These are phyloP conservation scores for Asterochloris sp. DNA, from an alignment of 139 green algal species.

Conservation along the genomic window DNA sequence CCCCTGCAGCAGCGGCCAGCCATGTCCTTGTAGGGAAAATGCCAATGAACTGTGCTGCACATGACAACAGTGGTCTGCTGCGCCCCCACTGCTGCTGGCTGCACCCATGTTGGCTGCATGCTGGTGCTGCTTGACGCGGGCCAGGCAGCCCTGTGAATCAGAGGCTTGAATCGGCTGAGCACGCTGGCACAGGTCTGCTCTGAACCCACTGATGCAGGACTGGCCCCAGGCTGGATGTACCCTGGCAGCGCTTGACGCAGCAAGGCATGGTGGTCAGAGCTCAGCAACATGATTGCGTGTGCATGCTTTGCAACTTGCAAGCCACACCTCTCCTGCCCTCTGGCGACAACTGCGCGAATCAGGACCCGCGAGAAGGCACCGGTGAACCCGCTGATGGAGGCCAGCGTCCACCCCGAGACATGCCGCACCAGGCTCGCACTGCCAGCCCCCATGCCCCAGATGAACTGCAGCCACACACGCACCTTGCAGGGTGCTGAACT, in stretches of 20 bases:
- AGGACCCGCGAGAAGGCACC: slow-evolving; percentile 37
- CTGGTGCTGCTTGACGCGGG: neutral
- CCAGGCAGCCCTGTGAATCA: neutral
- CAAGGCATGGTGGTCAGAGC: too few species aligned
- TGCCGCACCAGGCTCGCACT: slow-evolving; percentile 51
- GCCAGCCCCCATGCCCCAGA: slow-evolving; percentile 53
- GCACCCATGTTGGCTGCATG: neutral
- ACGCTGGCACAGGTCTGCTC: too few species aligned
- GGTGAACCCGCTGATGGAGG: slow-evolving; percentile 49
- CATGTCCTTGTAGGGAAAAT: too few species aligned
- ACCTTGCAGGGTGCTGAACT: neutral
- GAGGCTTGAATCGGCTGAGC: too few species aligned
- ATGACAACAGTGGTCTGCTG: too few species aligned
- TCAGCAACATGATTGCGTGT: too few species aligned
- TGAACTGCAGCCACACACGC: slow-evolving; percentile 29
- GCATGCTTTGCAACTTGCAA: too few species aligned
- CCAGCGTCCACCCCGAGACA: slow-evolving; percentile 57
- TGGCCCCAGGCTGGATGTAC: too few species aligned
- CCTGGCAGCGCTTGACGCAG: too few species aligned
- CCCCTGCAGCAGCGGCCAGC: slow-evolving; percentile 13
- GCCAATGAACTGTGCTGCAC: too few species aligned
- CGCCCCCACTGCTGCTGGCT: too few species aligned
- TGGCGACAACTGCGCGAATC: slow-evolving; percentile 18
- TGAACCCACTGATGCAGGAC: too few species aligned
- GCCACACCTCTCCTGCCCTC: neutral